A percentile compares a stretch with the other conserved stretches of the same genome.
Conservation (phyloP, 495 filamentous ascomycete species). For the Xylaria scruposa region DNA sequence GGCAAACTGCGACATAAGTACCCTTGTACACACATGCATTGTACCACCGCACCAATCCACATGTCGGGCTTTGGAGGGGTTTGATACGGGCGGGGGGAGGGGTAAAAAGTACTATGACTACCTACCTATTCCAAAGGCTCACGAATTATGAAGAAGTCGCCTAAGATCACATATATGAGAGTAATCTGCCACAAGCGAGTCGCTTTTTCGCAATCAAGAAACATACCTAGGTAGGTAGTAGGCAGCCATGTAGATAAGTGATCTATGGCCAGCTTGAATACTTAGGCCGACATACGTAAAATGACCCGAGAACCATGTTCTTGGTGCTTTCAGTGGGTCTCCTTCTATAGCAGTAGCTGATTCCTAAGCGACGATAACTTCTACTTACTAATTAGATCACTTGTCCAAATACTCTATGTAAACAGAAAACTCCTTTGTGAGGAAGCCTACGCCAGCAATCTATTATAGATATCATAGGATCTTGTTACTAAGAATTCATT, state of each 20-base stretch:
- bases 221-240: background rate
- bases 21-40: background rate
- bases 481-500: background rate
- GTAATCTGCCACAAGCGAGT: background rate
- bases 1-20: background rate
- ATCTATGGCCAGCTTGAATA: background rate
- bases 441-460: background rate
- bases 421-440: background rate
- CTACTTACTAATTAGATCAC: background rate
- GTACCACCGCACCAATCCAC: background rate
- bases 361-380: conserved; percentile 24
- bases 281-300: background rate
- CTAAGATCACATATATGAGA: background rate
- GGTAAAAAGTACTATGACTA: too few species aligned
- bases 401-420: background rate
- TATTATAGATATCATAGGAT: background rate
- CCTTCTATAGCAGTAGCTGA: background rate
- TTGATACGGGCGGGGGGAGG: background rate
- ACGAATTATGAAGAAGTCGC: background rate
- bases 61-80: background rate
- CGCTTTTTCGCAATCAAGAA: background rate
- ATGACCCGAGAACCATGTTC: background rate
- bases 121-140: too few species aligned
- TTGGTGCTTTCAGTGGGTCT: conserved; percentile 2
- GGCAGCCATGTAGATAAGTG: background rate